Evolutionary conservation across 805 yeast genomes (phyloP).

Genomic region (Candida vartiovaarae): DNA sequence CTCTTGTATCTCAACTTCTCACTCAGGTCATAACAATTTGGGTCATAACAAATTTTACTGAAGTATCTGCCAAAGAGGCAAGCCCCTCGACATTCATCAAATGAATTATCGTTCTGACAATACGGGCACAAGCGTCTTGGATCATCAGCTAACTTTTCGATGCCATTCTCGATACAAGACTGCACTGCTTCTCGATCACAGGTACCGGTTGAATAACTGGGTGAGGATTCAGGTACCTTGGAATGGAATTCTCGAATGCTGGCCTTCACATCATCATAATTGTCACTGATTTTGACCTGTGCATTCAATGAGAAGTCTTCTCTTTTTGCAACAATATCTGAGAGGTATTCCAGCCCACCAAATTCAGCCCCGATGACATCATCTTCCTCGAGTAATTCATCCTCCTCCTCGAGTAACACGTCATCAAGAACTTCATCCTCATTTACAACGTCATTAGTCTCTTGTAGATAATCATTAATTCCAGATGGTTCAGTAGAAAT

Average conservation of each 20-base stretch:
- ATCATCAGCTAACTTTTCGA: slow-evolving; percentile 14
- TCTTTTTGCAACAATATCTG: slow-evolving; percentile 4
- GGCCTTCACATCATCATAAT: slow-evolving; percentile 19
- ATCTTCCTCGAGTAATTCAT: too few relatives aligned
- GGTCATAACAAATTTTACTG: slow-evolving; percentile 22
- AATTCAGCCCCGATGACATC: too few relatives aligned
- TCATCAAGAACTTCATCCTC: too few relatives aligned
- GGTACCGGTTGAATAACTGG: slow-evolving; percentile 16
- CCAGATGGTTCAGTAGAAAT: too few relatives aligned
- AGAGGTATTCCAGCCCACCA: not conserved
- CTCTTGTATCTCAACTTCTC: slow-evolving; percentile 22
- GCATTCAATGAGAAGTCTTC: slow-evolving; percentile 1
- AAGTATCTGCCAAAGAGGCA: slow-evolving; percentile 22
- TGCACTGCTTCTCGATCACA: slow-evolving; percentile 19
- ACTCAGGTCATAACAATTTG: slow-evolving; percentile 14
- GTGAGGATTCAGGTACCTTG: slow-evolving; percentile 14
- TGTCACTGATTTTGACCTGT: slow-evolving; percentile 13
- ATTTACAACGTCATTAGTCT: too few relatives aligned
- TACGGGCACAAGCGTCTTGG: slow-evolving; percentile 22
- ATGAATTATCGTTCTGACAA: slow-evolving; percentile 22
- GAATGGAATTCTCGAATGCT: slow-evolving; percentile 16
- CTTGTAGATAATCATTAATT: too few relatives aligned
- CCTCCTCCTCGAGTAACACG: too few relatives aligned
- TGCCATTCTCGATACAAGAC: slow-evolving; percentile 19
- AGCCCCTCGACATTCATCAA: slow-evolving; percentile 25